Evolutionary conservation across 2,329 filamentous ascomycete species (phyloP).

Genomic region (Xylariaceae sp.): DNA sequence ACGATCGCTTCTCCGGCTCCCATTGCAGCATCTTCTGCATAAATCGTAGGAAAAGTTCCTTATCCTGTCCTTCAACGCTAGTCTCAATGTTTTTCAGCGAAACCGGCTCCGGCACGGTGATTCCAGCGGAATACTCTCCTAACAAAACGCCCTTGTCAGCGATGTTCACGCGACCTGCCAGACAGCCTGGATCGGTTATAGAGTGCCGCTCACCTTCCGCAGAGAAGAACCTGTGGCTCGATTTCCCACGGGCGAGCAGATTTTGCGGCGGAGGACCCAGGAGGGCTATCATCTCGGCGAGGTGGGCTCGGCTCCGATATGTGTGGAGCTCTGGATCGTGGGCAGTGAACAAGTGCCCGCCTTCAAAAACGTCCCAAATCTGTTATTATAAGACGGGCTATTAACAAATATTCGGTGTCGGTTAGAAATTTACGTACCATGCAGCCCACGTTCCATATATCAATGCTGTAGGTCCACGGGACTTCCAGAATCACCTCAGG

Average conservation of each 20-base stretch:
- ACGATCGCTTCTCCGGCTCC: slow-evolving; percentile 36
- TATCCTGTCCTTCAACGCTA: slow-evolving; percentile 37
- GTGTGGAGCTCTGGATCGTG: slow-evolving; percentile 22
- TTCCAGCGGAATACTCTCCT: slow-evolving; percentile 34
- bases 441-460: slow-evolving; percentile 56
- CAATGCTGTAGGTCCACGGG: slow-evolving; percentile 49
- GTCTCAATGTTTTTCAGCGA: slow-evolving; percentile 43
- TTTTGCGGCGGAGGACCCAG: slow-evolving; percentile 46
- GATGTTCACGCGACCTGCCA: slow-evolving; percentile 4
- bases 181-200: not conserved
- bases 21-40: slow-evolving; percentile 44
- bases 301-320: slow-evolving; percentile 49
- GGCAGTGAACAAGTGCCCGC: slow-evolving; percentile 46
- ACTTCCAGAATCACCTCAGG: slow-evolving; percentile 51
- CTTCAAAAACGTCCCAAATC: slow-evolving; percentile 55
- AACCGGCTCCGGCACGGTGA: slow-evolving; percentile 24
- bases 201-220: slow-evolving; percentile 34
- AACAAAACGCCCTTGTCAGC: slow-evolving; percentile 1
- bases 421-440: slow-evolving; percentile 38
- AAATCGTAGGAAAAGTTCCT: slow-evolving; percentile 38
- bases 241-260: slow-evolving; percentile 38
- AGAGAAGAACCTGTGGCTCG: slow-evolving; percentile 43
- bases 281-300: slow-evolving; percentile 51
- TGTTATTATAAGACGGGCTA: slow-evolving; percentile 26
- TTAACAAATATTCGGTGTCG: slow-evolving; percentile 31